Evolutionary conservation across 495 filamentous ascomycete genomes (phyloP).

Genomic region (Coniosporium apollinis): DNA sequence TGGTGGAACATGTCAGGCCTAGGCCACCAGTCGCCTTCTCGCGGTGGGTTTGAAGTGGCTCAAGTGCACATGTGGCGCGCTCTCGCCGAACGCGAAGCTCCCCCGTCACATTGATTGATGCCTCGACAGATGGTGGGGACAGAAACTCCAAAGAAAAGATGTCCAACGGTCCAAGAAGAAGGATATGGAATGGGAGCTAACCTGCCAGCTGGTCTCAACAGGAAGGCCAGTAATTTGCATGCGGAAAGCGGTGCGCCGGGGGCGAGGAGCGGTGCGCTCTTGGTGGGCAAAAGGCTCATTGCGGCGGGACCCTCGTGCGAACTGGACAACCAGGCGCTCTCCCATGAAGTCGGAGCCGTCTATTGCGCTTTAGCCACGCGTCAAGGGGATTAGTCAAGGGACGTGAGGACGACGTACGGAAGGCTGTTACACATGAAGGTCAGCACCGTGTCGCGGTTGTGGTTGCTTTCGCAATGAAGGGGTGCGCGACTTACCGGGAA

Average conservation of each 20-base stretch:
- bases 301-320: conserved; percentile 74
- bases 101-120: no score
- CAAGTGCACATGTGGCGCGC: no score
- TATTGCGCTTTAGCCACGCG: no score
- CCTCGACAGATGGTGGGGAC: no score
- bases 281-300: conserved; percentile 61
- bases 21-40: no score
- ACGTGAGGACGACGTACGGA: conserved; percentile 35
- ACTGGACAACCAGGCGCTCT: conserved; percentile 90
- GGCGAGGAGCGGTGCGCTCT: conserved; percentile 73
- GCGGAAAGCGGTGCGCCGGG: conserved; percentile 81
- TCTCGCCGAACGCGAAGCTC: no score
- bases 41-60: no score
- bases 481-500: conserved; percentile 58
- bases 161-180: no score
- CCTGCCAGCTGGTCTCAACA: conserved; percentile 99
- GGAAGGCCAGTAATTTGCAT: conserved; percentile 97
- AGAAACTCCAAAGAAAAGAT: no score
- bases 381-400: no score
- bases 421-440: conserved; percentile 10
- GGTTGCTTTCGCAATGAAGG: conserved; percentile 1
- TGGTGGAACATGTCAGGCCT: no score
- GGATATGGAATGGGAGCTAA: no score
- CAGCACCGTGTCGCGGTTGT: not conserved
- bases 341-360: conserved; percentile 98